These are phyloP conservation scores for Hypoxylon sp. DNA, from an alignment of 2,329 filamentous ascomycete genomes.

Conservation along the genomic window DNA sequence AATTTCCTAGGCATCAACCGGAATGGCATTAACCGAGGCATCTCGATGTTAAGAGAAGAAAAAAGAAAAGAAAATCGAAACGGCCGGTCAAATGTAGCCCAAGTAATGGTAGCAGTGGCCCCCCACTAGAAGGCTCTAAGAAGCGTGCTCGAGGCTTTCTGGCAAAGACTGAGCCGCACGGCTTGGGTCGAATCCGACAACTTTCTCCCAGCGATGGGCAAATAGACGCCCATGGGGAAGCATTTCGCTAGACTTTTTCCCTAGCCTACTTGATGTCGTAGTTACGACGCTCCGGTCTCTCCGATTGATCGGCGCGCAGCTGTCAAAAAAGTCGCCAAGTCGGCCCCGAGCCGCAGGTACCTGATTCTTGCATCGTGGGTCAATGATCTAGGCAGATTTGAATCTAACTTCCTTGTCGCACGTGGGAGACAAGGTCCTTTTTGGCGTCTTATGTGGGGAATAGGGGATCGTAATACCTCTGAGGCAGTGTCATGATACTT, in stretches of 20 bases:
- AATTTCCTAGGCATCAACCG: constrained; percentile 5
- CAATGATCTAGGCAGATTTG: constrained; percentile 27
- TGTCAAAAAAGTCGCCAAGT: constrained; percentile 20
- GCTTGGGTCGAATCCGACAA: not conserved
- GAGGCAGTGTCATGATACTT: constrained; percentile 7
- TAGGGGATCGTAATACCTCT: not conserved
- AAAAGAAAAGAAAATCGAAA: too few species aligned
- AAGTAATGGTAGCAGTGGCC: not conserved
- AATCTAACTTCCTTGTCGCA: constrained; percentile 13
- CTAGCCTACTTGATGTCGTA: constrained; percentile 15
- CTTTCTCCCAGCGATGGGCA: not conserved
- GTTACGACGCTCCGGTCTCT: constrained; percentile 9
- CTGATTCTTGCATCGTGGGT: constrained; percentile 9
- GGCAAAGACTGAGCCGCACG: not conserved
- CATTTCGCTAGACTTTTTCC: not conserved
- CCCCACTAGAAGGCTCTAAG: not conserved
- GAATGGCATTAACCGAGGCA: not conserved
- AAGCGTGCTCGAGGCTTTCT: not conserved
- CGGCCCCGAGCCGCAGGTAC: constrained; percentile 10
- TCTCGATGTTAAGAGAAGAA: not conserved
- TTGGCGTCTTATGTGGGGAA: constrained; percentile 3
- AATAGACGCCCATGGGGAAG: constrained; percentile 6
- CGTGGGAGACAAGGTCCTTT: constrained; percentile 29
- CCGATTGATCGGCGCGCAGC: constrained; percentile 16
- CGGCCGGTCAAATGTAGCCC: too few species aligned